Evolutionary conservation across 495 filamentous ascomycete species (phyloP).

Genomic region (Chaetomium fimeti): DNA sequence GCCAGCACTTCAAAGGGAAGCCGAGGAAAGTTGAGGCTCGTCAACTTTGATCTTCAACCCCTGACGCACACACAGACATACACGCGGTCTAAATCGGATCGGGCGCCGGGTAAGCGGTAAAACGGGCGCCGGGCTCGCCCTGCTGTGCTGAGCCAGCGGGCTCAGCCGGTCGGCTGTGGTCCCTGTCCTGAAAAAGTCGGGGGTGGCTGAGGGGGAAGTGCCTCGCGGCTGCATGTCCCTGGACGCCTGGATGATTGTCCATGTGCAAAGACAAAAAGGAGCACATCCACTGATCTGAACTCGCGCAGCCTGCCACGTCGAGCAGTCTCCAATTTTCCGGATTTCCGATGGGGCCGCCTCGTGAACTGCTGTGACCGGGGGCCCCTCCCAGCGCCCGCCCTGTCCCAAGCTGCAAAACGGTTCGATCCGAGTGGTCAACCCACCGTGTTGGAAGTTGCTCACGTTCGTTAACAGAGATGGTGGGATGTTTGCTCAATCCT

Average conservation of each 20-base stretch:
- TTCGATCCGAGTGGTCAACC: neutral
- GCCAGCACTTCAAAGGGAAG: neutral
- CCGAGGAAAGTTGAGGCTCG: neutral
- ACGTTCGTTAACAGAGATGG: neutral
- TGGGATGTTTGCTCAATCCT: neutral
- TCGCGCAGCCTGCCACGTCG: slow-evolving; percentile 22
- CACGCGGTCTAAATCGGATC: neutral
- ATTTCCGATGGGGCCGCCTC: slow-evolving; percentile 1
- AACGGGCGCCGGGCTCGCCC: slow-evolving; percentile 10
- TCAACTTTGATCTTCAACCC: neutral
- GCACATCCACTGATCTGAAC: slow-evolving; percentile 2
- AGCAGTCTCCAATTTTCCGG: slow-evolving; percentile 18
- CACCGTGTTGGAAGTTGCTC: neutral
- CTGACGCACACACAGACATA: neutral
- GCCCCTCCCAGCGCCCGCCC: neutral
- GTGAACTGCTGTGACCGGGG: neutral
- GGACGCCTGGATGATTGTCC: neutral
- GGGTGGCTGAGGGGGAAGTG: slow-evolving; percentile 5
- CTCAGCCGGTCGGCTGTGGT: slow-evolving; percentile 15
- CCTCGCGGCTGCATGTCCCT: neutral
- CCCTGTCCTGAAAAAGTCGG: neutral
- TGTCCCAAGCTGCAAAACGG: neutral
- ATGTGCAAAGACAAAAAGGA: neutral
- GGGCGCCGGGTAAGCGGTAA: neutral
- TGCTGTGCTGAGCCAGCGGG: neutral